phyloP scores from a whole-genome alignment of 2,329 filamentous ascomycete genomes.

The Cryphonectria japonica region DNA sequence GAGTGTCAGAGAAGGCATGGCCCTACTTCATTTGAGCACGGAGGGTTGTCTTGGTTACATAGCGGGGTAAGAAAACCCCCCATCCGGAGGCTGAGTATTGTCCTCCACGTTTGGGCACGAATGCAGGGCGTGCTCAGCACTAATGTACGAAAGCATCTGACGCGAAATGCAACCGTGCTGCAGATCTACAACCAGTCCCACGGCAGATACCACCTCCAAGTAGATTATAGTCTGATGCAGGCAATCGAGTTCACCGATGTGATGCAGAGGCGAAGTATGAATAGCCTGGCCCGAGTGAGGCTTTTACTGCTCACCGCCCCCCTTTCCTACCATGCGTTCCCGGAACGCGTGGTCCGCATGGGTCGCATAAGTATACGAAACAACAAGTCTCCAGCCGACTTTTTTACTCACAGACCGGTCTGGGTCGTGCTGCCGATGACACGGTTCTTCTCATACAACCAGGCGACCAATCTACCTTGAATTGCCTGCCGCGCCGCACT shows the following conservation, averaged over 20 bases:
- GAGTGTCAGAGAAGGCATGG: neutral
- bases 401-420: neutral
- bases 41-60: neutral
- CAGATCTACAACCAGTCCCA: slow-evolving; percentile 5
- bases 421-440: neutral
- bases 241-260: neutral
- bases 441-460: neutral
- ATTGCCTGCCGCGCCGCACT: neutral
- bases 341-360: too few species aligned
- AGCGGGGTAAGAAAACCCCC: neutral
- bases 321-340: neutral
- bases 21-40: neutral
- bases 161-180: neutral
- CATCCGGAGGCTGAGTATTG: neutral
- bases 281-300: neutral
- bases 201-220: neutral
- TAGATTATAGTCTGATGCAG: neutral
- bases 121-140: neutral
- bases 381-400: too few species aligned
- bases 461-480: neutral
- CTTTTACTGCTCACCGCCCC: neutral
- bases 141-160: neutral
- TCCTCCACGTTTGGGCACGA: slow-evolving; percentile 1
- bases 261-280: slow-evolving; percentile 3
- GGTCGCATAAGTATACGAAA: too few species aligned